Evolutionary conservation across 176 grass and related monocot species (phyloP).

Genomic region (Carex littledalei): DNA sequence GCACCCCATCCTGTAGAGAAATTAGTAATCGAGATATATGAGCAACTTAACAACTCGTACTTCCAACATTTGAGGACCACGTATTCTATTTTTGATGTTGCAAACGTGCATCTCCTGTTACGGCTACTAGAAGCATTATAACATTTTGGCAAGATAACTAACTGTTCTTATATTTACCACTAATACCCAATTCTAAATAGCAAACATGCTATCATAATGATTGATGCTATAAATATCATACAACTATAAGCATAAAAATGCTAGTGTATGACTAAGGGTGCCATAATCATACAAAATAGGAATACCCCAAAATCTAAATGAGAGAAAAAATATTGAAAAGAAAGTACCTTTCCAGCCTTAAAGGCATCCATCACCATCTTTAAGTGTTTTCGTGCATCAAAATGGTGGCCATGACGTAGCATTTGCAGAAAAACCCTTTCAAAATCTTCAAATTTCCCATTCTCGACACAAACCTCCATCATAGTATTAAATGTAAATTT

Average conservation of each 20-base stretch:
- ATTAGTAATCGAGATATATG: constrained; percentile 13
- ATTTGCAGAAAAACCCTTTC: constrained; percentile 62
- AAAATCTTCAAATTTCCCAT: constrained; percentile 73
- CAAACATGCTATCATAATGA: neutral
- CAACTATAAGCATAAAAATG: neutral
- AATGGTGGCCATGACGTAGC: constrained; percentile 54
- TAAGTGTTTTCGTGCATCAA: constrained; percentile 64
- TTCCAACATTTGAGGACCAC: neutral
- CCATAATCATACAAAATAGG: neutral
- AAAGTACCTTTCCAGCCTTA: constrained; percentile 74
- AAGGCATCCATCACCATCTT: constrained; percentile 60
- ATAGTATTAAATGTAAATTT: constrained; percentile 97
- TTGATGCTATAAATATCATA: neutral
- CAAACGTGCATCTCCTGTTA: neutral
- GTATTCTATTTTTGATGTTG: neutral
- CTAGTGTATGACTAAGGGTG: neutral
- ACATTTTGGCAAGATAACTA: neutral
- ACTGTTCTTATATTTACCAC: neutral
- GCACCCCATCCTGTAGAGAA: constrained; percentile 44
- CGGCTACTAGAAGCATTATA: neutral
- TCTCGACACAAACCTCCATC: constrained; percentile 69
- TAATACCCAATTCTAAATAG: neutral
- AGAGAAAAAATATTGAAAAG: constrained; percentile 9
- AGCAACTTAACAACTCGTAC: constrained; percentile 9
- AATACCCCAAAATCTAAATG: constrained; percentile 5